phyloP scores from a whole-genome alignment of 495 filamentous ascomycete species.

The Symbiotaphrina buchneri region DNA sequence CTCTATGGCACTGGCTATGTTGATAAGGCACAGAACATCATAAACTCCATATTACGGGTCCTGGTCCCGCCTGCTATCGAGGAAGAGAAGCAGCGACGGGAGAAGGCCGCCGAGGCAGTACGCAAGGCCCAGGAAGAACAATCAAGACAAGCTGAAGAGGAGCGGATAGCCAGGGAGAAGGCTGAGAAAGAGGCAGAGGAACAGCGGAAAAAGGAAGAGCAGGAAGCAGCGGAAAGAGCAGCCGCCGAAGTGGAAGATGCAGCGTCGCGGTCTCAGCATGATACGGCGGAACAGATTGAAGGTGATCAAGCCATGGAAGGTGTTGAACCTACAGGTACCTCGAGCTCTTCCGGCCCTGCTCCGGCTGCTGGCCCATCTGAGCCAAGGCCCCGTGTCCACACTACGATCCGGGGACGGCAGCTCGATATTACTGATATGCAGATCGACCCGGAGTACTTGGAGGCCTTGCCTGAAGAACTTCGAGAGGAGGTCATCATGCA shows the following conservation, averaged over 20 bases:
- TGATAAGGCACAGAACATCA: constrained; percentile 50
- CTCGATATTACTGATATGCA: constrained; percentile 85
- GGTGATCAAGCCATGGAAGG: constrained; percentile 59
- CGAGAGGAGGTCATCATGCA: constrained; percentile 87
- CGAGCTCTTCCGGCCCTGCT: constrained; percentile 8
- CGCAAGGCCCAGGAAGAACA: constrained; percentile 21
- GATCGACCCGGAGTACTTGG: constrained; percentile 84
- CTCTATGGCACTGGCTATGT: constrained; percentile 45
- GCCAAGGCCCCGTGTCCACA: constrained; percentile 35
- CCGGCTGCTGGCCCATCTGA: constrained; percentile 24
- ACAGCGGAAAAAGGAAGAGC: constrained; percentile 44
- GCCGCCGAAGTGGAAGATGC: constrained; percentile 38
- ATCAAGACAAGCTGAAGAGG: constrained; percentile 19
- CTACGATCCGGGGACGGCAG: constrained; percentile 61
- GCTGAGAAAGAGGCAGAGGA: constrained; percentile 29
- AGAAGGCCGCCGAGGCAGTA: constrained; percentile 19
- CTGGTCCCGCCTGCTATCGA: constrained; percentile 72
- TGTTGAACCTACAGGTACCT: constrained; percentile 34
- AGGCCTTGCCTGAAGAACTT: constrained; percentile 83
- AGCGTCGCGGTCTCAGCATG: constrained; percentile 18
- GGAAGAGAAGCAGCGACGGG: constrained; percentile 41
- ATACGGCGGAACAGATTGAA: constrained; percentile 7
- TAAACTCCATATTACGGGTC: constrained; percentile 45
- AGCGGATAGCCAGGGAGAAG: constrained; percentile 23
- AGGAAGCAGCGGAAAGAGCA: constrained; percentile 26